A percentile compares a stretch with the other conserved stretches of the same genome.
These are phyloP conservation scores for Yueomyces sinensis DNA, from an alignment of 805 yeast genomes.

Conservation along the genomic window DNA sequence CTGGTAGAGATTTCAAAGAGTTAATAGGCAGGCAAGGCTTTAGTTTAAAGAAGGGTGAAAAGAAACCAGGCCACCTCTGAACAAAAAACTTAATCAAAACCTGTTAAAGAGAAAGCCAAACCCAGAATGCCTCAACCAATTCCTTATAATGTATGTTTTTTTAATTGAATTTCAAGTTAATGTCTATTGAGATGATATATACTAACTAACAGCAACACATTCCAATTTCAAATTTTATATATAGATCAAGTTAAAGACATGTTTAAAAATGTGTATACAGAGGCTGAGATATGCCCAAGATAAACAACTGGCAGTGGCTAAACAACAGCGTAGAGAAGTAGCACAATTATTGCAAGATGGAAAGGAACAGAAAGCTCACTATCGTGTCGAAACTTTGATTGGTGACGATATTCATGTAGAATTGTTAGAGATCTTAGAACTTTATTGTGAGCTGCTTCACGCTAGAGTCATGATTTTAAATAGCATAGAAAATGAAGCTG, in stretches of 20 bases:
- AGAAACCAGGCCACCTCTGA: too few species aligned
- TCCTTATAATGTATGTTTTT: constrained; percentile 2
- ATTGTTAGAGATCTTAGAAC: constrained; percentile 62
- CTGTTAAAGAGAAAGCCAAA: too few species aligned
- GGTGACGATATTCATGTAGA: constrained; percentile 74
- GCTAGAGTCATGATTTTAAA: constrained; percentile 60
- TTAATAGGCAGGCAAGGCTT: too few species aligned
- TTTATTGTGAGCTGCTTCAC: constrained; percentile 67
- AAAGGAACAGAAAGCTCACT: constrained; percentile 71
- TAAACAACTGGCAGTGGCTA: constrained; percentile 60
- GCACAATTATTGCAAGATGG: constrained; percentile 60
- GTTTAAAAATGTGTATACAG: constrained; percentile 52
- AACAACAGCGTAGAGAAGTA: constrained; percentile 54
- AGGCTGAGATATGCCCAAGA: constrained; percentile 60
- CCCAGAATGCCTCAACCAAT: too few species aligned
- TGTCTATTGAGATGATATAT: too few species aligned
- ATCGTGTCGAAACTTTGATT: constrained; percentile 72
- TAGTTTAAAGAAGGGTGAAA: too few species aligned
- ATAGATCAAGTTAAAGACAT: constrained; percentile 20
- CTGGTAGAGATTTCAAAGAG: too few species aligned
- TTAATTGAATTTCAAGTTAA: too few species aligned
- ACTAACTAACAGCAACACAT: constrained; percentile 1
- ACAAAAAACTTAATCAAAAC: too few species aligned
- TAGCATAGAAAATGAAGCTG: constrained; percentile 25
- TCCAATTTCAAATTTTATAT: not conserved